A percentile compares a stretch with the other conserved stretches of the same genome.
Evolutionary conservation across 495 filamentous ascomycete genomes (phyloP).

Genomic region (Aspergillus heteromorphus): DNA sequence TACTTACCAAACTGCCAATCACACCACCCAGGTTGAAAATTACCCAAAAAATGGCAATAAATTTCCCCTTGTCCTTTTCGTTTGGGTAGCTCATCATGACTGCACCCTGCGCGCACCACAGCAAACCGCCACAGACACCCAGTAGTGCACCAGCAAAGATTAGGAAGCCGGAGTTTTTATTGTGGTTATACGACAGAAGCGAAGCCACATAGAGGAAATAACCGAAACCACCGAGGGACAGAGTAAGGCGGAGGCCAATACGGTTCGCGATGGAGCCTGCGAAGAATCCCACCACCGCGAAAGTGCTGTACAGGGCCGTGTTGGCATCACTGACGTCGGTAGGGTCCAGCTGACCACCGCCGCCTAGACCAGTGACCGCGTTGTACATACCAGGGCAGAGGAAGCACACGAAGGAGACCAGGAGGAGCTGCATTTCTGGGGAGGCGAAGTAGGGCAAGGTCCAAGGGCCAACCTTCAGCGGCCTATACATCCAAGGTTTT

Average conservation of each 20-base stretch:
- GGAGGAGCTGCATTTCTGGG: slow-evolving; percentile 63
- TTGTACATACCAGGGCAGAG: slow-evolving; percentile 87
- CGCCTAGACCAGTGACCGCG: slow-evolving; percentile 69
- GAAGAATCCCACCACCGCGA: slow-evolving; percentile 82
- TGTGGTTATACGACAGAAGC: slow-evolving; percentile 80
- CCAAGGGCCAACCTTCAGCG: slow-evolving; percentile 47
- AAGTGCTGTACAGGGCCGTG: slow-evolving; percentile 74
- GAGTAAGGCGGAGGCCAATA: slow-evolving; percentile 66
- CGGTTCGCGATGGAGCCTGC: slow-evolving; percentile 74
- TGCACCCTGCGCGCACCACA: slow-evolving; percentile 90
- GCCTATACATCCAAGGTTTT: slow-evolving; percentile 65
- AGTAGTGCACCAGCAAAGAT: slow-evolving; percentile 55
- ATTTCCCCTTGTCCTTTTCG: slow-evolving; percentile 78
- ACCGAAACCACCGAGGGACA: slow-evolving; percentile 77
- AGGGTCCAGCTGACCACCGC: slow-evolving; percentile 57
- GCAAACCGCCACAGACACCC: slow-evolving; percentile 73
- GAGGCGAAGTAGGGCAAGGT: slow-evolving; percentile 69
- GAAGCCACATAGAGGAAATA: slow-evolving; percentile 80
- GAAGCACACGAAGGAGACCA: slow-evolving; percentile 84
- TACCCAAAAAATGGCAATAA: slow-evolving; percentile 88
- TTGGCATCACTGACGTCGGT: slow-evolving; percentile 63
- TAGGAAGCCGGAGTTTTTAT: slow-evolving; percentile 52
- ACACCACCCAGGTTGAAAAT: slow-evolving; percentile 95
- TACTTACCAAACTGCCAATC: slow-evolving; percentile 71
- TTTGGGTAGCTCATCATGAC: slow-evolving; percentile 94